Evolutionary conservation across 768 basidiomycete genomes (phyloP).

Genomic region (Gymnopilus dilepis): DNA sequence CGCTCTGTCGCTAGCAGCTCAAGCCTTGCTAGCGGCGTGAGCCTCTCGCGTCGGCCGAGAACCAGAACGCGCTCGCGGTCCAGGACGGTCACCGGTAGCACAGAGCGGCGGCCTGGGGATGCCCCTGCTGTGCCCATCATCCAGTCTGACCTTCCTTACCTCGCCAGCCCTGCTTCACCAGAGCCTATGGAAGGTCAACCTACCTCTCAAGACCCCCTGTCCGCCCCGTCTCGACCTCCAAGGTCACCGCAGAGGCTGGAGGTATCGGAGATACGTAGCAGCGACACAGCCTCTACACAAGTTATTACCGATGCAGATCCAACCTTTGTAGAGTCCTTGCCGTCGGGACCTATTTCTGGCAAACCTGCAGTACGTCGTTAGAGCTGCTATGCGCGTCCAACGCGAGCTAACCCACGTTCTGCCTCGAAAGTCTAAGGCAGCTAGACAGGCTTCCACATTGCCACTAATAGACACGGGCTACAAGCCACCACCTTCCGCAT

Average conservation of each 20-base stretch:
- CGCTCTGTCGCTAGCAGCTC: conserved; percentile 56
- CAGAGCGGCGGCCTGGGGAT: conserved; percentile 28
- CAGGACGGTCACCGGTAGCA: conserved; percentile 48
- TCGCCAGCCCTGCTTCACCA: conserved; percentile 30
- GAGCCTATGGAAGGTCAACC: conserved; percentile 27
- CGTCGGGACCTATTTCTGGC: conserved; percentile 29
- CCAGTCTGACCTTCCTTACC: conserved; percentile 40
- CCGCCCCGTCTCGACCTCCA: conserved; percentile 31
- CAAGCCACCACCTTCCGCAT: conserved; percentile 49
- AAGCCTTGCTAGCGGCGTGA: conserved; percentile 52
- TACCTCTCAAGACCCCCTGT: conserved; percentile 15
- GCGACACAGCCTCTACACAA: conserved; percentile 30
- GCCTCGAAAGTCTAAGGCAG: conserved; percentile 37
- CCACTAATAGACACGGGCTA: conserved; percentile 40
- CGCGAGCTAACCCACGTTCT: conserved; percentile 23
- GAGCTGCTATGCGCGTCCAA: conserved; percentile 18
- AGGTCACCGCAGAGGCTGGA: conserved; percentile 33
- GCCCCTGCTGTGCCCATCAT: conserved; percentile 26
- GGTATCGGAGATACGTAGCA: conserved; percentile 28
- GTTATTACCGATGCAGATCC: conserved; percentile 32
- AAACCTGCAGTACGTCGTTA: conserved; percentile 41
- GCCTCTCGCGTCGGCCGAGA: conserved; percentile 58
- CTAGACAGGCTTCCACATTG: conserved; percentile 35
- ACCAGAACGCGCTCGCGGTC: conserved; percentile 53
- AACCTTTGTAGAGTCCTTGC: conserved; percentile 35